A percentile compares a stretch with the other conserved stretches of the same genome.
Evolutionary conservation across 345 rosid genomes (phyloP).

Genomic region (Salix purpurea): DNA sequence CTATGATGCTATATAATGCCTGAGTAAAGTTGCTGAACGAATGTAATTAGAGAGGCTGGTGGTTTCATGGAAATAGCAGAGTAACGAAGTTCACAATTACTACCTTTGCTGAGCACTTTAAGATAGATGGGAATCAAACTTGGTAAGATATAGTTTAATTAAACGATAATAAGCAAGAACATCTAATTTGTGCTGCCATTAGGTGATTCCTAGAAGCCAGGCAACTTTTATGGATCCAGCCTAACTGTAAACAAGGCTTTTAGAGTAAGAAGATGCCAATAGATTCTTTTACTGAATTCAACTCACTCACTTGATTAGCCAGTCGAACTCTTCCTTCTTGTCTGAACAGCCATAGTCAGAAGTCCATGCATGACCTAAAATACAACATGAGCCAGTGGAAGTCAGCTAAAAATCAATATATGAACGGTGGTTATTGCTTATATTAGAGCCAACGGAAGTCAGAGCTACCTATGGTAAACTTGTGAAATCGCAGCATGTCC

Average conservation of each 20-base stretch:
- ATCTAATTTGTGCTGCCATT: neutral
- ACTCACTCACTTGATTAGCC: slow-evolving; percentile 89
- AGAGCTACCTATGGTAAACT: slow-evolving; percentile 78
- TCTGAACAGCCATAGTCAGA: slow-evolving; percentile 87
- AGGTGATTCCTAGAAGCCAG: neutral
- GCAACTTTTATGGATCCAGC: neutral
- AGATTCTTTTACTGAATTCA: neutral
- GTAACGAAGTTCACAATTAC: neutral
- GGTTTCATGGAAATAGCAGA: neutral
- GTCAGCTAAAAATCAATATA: slow-evolving; percentile 4
- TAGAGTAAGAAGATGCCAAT: neutral
- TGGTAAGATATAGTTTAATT: neutral
- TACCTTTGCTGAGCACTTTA: neutral
- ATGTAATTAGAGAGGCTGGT: neutral
- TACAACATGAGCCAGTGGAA: neutral
- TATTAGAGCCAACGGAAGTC: neutral
- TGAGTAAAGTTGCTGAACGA: neutral
- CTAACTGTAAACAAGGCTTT: neutral
- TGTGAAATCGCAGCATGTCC: slow-evolving; percentile 98
- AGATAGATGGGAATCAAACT: neutral
- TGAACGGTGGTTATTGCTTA: neutral
- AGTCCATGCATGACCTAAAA: slow-evolving; percentile 87
- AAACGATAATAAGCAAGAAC: neutral
- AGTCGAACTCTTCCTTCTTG: slow-evolving; percentile 78
- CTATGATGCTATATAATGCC: neutral